These are phyloP conservation scores for Shiraia sp. DNA, from an alignment of 2,329 filamentous ascomycete genomes.

Conservation along the genomic window DNA sequence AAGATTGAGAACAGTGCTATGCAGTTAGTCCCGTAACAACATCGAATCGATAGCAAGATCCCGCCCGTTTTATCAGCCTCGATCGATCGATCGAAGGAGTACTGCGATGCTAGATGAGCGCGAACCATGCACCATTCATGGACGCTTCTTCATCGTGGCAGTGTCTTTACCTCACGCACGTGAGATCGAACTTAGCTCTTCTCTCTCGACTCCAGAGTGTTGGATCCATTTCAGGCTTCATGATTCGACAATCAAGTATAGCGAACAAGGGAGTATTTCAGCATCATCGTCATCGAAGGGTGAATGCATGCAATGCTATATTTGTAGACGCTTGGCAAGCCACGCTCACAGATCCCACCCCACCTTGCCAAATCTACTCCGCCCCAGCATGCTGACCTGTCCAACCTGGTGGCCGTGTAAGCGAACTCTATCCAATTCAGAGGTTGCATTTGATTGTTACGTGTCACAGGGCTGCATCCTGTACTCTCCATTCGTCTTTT, in stretches of 20 bases:
- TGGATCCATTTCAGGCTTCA: conserved; percentile 6
- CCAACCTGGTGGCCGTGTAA: conserved; percentile 4
- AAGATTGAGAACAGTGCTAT: too few relatives aligned
- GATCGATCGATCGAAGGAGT: too few relatives aligned
- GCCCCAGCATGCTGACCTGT: conserved; percentile 27
- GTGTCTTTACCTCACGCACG: conserved; percentile 11
- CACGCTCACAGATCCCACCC: conserved; percentile 21
- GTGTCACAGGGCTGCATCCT: conserved; percentile 13
- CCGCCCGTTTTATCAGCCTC: too few relatives aligned
- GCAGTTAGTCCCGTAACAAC: too few relatives aligned
- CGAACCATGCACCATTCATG: not conserved
- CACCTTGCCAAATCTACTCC: conserved; percentile 24
- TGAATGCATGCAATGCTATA: conserved; percentile 19
- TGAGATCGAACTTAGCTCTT: conserved; percentile 13
- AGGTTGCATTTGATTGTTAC: conserved; percentile 6
- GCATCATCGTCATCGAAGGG: conserved; percentile 18
- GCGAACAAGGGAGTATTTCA: conserved; percentile 11
- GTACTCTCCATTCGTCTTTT: conserved; percentile 1
- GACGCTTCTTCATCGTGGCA: conserved; percentile 2
- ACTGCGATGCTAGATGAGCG: not conserved
- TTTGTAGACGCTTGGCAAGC: conserved; percentile 17
- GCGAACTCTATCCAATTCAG: conserved; percentile 7
- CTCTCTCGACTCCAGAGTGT: conserved; percentile 12
- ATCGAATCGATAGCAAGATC: too few relatives aligned
- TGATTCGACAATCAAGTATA: conserved; percentile 8